These are phyloP conservation scores for Sarocladiaceae sp. DNA, from an alignment of 2,329 filamentous ascomycete genomes.

Conservation along the genomic window DNA sequence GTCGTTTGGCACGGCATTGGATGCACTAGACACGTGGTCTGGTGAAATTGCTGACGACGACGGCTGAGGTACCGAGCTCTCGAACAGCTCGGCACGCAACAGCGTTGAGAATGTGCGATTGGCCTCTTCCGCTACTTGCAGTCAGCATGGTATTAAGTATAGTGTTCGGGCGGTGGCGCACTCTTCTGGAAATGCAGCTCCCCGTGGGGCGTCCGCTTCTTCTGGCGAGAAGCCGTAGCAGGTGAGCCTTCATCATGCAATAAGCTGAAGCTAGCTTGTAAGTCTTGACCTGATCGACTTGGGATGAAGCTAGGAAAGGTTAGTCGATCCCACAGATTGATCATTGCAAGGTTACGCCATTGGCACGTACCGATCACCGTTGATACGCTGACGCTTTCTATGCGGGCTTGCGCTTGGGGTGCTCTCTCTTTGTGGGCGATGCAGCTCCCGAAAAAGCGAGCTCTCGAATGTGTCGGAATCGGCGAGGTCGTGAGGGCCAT, in stretches of 20 bases:
- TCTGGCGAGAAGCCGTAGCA: constrained; percentile 78
- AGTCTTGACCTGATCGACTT: constrained; percentile 84
- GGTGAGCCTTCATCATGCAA: constrained; percentile 91
- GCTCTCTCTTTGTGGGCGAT: constrained; percentile 43
- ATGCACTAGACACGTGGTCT: constrained; percentile 45
- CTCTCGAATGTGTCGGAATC: constrained; percentile 45
- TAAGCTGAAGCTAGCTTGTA: constrained; percentile 87
- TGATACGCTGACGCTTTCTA: constrained; percentile 53
- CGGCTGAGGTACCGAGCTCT: constrained; percentile 77
- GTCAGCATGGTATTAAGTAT: constrained; percentile 5
- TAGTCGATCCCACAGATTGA: background rate
- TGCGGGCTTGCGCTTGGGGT: constrained; percentile 49
- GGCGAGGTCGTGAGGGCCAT: constrained; percentile 27
- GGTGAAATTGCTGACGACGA: constrained; percentile 58
- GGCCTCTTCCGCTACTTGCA: constrained; percentile 70
- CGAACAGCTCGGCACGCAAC: constrained; percentile 86
- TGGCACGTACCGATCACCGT: constrained; percentile 55
- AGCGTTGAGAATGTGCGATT: constrained; percentile 88
- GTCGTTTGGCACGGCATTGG: constrained; percentile 51
- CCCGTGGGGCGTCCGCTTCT: constrained; percentile 78
- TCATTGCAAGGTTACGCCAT: background rate
- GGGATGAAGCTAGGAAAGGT: constrained; percentile 73
- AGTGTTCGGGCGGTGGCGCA: constrained; percentile 34
- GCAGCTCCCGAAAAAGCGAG: constrained; percentile 46
- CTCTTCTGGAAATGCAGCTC: constrained; percentile 93